Conservation (phyloP, 176 grass and related monocot genomes). For the Panicum miliaceum region DNA sequence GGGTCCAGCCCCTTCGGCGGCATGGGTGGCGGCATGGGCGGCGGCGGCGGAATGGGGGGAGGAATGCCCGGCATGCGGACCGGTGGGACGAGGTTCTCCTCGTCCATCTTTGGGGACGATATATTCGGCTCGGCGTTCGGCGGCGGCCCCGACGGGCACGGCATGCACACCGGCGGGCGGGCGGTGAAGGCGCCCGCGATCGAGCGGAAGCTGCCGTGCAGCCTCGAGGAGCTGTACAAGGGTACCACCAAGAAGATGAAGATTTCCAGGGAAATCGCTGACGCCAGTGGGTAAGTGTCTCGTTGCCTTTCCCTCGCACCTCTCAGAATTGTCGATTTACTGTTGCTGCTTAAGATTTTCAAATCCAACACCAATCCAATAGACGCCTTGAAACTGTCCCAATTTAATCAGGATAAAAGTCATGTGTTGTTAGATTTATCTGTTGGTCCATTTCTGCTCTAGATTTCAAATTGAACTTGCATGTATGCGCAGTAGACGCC, state of each 20-base stretch:
- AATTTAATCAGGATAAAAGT: background rate
- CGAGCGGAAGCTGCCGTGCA: constrained; percentile 78
- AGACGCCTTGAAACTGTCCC: background rate
- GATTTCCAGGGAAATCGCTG: constrained; percentile 88
- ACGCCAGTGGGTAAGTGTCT: constrained; percentile 68
- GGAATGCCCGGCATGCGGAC: constrained; percentile 51
- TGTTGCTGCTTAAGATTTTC: background rate
- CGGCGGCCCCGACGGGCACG: constrained; percentile 24
- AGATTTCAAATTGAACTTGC: background rate
- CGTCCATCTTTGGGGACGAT: constrained; percentile 72
- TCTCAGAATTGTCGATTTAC: background rate
- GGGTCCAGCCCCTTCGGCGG: constrained; percentile 76
- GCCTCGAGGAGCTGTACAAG: constrained; percentile 91
- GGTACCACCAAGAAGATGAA: constrained; percentile 97
- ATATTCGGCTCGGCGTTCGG: constrained; percentile 60
- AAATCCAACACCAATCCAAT: background rate
- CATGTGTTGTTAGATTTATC: background rate
- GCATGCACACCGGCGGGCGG: constrained; percentile 55
- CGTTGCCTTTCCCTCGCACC: background rate
- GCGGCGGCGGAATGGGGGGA: constrained; percentile 45
- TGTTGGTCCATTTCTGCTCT: background rate
- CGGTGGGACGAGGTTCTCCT: constrained; percentile 59
- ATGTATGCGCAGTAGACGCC: background rate
- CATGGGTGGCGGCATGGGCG: constrained; percentile 70
- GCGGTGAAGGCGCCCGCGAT: constrained; percentile 64